Evolutionary conservation across 768 basidiomycete genomes (phyloP), one percentile per base, ranked within the genome.

Genomic region (Tephrocybe sp.): DNA sequence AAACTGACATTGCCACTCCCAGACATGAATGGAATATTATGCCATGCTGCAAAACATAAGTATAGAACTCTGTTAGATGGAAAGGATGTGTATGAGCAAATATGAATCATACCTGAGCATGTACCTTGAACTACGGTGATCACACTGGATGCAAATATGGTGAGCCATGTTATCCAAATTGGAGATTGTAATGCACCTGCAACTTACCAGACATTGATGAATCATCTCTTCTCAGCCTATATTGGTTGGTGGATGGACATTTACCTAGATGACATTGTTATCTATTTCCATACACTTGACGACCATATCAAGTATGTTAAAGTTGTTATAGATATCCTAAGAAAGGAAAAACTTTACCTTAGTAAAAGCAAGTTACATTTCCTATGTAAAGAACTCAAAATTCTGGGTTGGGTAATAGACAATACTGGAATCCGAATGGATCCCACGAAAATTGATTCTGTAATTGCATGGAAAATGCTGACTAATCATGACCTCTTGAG

Each of bases 61-160:
- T 61, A 54, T 38, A 30, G n/a, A 43, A 67, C 67, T 0, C 58
- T 64, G 18, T 51, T 74, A 0, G 71, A 75, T 47, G 43, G 62
- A 28, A 60, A 63, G 13, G 58, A 66, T 25, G 70, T 72, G 0
- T 76, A 71, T 55, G 69, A 76, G 49, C 72, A 75, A 36, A 63
- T 66, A 15, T 47, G 59, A 0, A 52, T 70, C 0, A 25, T 47
- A 4, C 64, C 68, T 4, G 64, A 60, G 35, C 56, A 71, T 43
- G 68, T 71, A 7, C 12, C 47, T 0, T 2, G 53, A 5, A 46
- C 60, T 16, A 44, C 68, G 34, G 31, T 75, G 44, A 68, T 66
- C 0, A 76, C 68, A 3, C 69, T 68, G 18, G 66, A 73, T 59
- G 75, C 76, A 0, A 76, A 66, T 24, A 76, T 78, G 70, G 67